Evolutionary conservation across 768 basidiomycete genomes (phyloP).

Genomic region (Calocybe gangraenosa): DNA sequence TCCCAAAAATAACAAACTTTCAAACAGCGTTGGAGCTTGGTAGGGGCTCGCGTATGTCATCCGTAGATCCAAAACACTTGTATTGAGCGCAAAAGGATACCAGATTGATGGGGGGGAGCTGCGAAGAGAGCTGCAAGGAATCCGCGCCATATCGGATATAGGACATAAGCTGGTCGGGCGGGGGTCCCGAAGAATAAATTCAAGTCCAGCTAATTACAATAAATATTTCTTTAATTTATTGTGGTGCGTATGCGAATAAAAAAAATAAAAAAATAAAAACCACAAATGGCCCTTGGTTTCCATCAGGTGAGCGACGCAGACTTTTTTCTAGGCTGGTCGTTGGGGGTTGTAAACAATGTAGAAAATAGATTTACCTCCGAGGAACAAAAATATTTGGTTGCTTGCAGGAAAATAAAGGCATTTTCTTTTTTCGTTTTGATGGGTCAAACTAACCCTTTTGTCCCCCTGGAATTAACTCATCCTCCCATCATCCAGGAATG

Average conservation of each 20-base stretch:
- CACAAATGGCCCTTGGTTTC: too few relatives aligned
- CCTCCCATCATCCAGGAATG: not conserved
- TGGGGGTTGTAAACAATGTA: conserved; percentile 5
- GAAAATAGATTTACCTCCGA: conserved; percentile 10
- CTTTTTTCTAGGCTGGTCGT: too few relatives aligned
- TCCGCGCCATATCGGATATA: conserved; percentile 9
- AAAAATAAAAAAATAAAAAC: too few relatives aligned
- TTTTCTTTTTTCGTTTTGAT: too few relatives aligned
- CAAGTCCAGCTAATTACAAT: too few relatives aligned
- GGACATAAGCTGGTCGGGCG: conserved; percentile 12
- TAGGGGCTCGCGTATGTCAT: conserved; percentile 12
- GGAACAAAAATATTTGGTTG: conserved; percentile 10
- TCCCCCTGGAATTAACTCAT: conserved; percentile 15
- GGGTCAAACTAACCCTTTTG: too few relatives aligned
- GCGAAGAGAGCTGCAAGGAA: not conserved
- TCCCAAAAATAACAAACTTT: too few relatives aligned
- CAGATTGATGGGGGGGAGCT: conserved; percentile 8
- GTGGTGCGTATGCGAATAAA: too few relatives aligned
- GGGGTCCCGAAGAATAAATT: conserved; percentile 3
- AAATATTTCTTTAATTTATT: too few relatives aligned
- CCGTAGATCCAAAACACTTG: conserved; percentile 10
- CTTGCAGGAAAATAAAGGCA: too few relatives aligned
- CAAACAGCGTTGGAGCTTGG: conserved; percentile 2
- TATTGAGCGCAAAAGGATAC: conserved; percentile 12
- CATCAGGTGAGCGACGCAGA: too few relatives aligned